Evolutionary conservation across 202 grass and related monocot species (phyloP), one percentile per base, ranked within the genome.

Genomic region (Schoenoplectus triqueter): DNA sequence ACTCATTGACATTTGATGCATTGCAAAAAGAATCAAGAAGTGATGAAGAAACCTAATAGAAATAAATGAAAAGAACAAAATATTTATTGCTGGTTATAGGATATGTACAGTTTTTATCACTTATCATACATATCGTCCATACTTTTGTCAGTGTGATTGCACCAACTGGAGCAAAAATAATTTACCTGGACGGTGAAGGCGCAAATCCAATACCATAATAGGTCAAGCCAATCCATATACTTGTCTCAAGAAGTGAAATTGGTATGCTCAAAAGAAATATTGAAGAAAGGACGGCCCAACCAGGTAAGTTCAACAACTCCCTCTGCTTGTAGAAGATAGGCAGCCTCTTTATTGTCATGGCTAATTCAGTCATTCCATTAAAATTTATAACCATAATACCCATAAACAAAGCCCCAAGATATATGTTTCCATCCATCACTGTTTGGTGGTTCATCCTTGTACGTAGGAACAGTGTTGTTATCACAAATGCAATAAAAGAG

Each of bases 291-390:
- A 99, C 89, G 68, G 93, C 91, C 96, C 96, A 99, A 85, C 89
- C 93, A 82, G 96, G 96, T 84, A 99, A 85, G 89, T 66, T 86
- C 82, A 99, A 84, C 84, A 95, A 41, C 63, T 92, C 93, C 54
- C 91, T 89, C 85, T 99, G 93, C 90, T 99, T 99, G 87, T 94
- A 99, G 84, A 94, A 95, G 50, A 91, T 99, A 56, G 93, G 93
- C 72, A 99, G 88, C 31, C 96, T 86, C 71, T 90, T 95, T 88
- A 95, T 90, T 83, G 93, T 99, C 90, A 95, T 99, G 73, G 90
- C 85, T 54, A 99, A 87, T 84, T 99, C 96, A 48, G 93, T 94
- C 96, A 95, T 94, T 52, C 96, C 96, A 86, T 99, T 99, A 86
- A 95, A 99, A 63, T 95, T 99, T 45, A 99, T 88, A 82, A 92